phyloP scores from a whole-genome alignment of 768 basidiomycete species.

The Lactifluus piperatus region DNA sequence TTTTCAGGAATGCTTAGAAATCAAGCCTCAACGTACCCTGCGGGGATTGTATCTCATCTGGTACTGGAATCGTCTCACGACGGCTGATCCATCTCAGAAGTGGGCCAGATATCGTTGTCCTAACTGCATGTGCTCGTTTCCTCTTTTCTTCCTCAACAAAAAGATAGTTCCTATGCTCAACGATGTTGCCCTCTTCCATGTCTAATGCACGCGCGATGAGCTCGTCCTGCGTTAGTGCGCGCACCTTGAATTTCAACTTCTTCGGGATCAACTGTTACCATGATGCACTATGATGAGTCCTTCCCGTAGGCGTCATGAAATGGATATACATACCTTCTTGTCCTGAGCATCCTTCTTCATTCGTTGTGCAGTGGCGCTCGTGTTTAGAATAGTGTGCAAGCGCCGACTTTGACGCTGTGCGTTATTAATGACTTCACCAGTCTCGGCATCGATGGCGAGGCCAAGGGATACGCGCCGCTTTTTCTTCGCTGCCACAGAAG shows the following conservation, averaged over 20 bases:
- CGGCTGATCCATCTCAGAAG: slow-evolving; percentile 64
- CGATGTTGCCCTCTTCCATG: slow-evolving; percentile 78
- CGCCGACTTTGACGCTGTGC: slow-evolving; percentile 50
- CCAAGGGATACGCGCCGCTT: slow-evolving; percentile 49
- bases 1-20: not conserved
- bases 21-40: slow-evolving; percentile 22
- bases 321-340: slow-evolving; percentile 45
- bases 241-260: slow-evolving; percentile 45
- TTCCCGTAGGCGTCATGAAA: not conserved
- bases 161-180: slow-evolving; percentile 72
- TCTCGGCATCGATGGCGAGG: slow-evolving; percentile 47
- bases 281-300: slow-evolving; percentile 14
- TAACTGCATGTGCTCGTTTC: slow-evolving; percentile 52
- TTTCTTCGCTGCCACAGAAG: slow-evolving; percentile 25
- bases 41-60: slow-evolving; percentile 26
- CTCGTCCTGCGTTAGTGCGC: slow-evolving; percentile 67
- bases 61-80: slow-evolving; percentile 46
- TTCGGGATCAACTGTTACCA: slow-evolving; percentile 36
- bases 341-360: slow-evolving; percentile 54
- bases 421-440: slow-evolving; percentile 44
- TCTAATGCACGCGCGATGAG: slow-evolving; percentile 77
- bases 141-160: slow-evolving; percentile 76
- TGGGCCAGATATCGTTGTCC: slow-evolving; percentile 55
- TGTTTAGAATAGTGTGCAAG: slow-evolving; percentile 62
- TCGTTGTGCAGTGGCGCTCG: slow-evolving; percentile 55